Evolutionary conservation across 2,329 filamentous ascomycete genomes (phyloP), one percentile per base, ranked within the genome.

Genomic region (Phoma sp.): DNA sequence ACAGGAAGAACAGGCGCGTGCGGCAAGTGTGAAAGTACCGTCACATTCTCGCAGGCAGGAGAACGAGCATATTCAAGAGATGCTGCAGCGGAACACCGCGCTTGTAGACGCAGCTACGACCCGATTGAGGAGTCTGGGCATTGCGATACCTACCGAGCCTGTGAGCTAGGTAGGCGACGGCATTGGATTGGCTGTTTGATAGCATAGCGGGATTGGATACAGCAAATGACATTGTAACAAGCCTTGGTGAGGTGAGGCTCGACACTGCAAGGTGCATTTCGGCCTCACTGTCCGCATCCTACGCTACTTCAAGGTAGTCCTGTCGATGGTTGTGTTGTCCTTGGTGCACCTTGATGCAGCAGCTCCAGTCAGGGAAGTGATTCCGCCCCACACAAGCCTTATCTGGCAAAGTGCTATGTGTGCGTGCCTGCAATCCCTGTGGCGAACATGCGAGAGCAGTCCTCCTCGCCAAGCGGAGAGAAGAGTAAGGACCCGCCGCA

Each of bases 31-130:
- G 24, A 72, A 67, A 35, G 67, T 75, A 7, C 71, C 73, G 2
- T 67, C 63, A 18, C 64, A 71, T 25, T 71, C 70, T 10, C 63
- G 72, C 22, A 74, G 66, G 43, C 61, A 63, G 38, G 72, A 75
- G 60, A 69, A 70, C 13, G 66, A 73, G 41, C 64, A 69, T 27
- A 67, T 75, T 14, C 65, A 72, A 40, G 64, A 64, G 47, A 38
- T 74, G 55, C 57, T 75, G 38, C 66, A 71, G 48, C 59, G 68
- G 46, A 71, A 72, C 38, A 64, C 62, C 7, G 67, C 67, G 22
- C 60, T 75, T 18, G 66, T 74, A 33, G 70, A 74, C 39, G 67
- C 68, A 23, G 71, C 72, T 37, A 60, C 63, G 30, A 60, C 65
- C 18, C 64, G 67, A 14, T 47, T 75, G 38, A 60, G 62, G 46